Conservation (phyloP, 306 rosid genomes). For the Prunus armeniaca region DNA sequence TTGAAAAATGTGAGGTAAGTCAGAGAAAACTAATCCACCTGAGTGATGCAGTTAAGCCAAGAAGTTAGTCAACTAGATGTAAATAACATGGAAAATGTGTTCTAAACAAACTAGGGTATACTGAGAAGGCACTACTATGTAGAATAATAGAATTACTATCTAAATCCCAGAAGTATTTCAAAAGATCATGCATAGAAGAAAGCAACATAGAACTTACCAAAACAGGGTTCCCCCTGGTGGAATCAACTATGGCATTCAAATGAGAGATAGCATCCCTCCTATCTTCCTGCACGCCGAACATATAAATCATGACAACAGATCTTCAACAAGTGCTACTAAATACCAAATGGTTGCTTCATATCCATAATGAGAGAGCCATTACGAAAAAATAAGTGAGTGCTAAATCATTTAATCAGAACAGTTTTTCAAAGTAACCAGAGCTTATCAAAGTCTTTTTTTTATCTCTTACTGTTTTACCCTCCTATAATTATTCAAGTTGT, state of each 20-base stretch:
- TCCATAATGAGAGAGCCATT: too few relatives aligned
- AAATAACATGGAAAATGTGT: constrained; percentile 18
- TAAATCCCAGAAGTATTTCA: neutral
- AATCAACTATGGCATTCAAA: constrained; percentile 50
- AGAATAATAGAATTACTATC: neutral
- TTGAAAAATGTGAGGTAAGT: constrained; percentile 23
- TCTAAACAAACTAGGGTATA: constrained; percentile 6
- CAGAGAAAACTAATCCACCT: constrained; percentile 9
- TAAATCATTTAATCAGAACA: too few relatives aligned
- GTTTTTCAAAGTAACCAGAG: too few relatives aligned
- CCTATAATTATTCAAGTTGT: too few relatives aligned
- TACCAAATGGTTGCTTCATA: neutral
- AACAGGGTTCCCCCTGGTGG: constrained; percentile 53
- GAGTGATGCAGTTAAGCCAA: neutral
- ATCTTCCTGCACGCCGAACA: constrained; percentile 61
- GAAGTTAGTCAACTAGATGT: neutral
- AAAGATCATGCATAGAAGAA: constrained; percentile 7
- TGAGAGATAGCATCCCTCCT: constrained; percentile 56
- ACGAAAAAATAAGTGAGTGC: too few relatives aligned
- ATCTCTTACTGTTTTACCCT: too few relatives aligned
- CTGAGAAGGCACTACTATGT: neutral
- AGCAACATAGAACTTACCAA: constrained; percentile 52
- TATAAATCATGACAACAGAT: constrained; percentile 13
- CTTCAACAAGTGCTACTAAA: neutral
- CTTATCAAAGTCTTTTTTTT: too few relatives aligned